Evolutionary conservation across 768 basidiomycete species (phyloP), one percentile per base, ranked within the genome.

Genomic region (Albatrellus ellisii): DNA sequence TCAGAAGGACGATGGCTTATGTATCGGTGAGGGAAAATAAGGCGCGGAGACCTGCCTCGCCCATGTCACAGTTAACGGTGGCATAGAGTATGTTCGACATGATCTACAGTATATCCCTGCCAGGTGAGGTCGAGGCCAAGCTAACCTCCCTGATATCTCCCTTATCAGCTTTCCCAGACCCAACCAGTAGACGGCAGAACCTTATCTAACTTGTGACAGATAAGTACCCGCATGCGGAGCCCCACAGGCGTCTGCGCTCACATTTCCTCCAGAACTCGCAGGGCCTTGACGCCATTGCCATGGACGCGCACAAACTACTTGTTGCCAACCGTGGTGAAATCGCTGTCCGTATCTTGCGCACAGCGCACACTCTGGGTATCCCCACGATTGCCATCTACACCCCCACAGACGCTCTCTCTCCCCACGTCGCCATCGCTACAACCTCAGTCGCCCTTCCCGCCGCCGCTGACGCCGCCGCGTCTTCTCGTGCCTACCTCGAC

Each of bases 251-350:
- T 17, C 14, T 26, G 25, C 22, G 15, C 22, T 26, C n/a, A 14
- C 26, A 17, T 5, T n/a, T 15, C 9, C 38, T 27, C 38, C n/a
- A 36, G 6, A 6, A 6, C 14, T 20, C n/a, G 35, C 9, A 12
- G 5, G 10, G 18, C 24, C 24, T 15, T 9, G 26, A 26, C 5
- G 15, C 3, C 25, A 11, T 26, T 10, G 25, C 25, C 15, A 51
- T 6, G 25, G 15, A 14, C 24, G 24, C 40, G 4, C 68, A 74
- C 47, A 76, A 69, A 46, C 61, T 80, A 0, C 67, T 82, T 46
- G 62, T 84, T 45, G 77, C 77, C 15, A 82, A 84, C 55, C 73
- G 79, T 20, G 80, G 79, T 31, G 80, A 84, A 56, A 82, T 83
- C 39, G 79, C 78, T 7, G 63, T 75, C 11, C 72, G 79, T 7